Percentiles rank a stretch among this genome's conserved stretches.
These are phyloP conservation scores for Linnemannia elongata DNA, from an alignment of 192 early-diverging fungal genomes.

Conservation along the genomic window DNA sequence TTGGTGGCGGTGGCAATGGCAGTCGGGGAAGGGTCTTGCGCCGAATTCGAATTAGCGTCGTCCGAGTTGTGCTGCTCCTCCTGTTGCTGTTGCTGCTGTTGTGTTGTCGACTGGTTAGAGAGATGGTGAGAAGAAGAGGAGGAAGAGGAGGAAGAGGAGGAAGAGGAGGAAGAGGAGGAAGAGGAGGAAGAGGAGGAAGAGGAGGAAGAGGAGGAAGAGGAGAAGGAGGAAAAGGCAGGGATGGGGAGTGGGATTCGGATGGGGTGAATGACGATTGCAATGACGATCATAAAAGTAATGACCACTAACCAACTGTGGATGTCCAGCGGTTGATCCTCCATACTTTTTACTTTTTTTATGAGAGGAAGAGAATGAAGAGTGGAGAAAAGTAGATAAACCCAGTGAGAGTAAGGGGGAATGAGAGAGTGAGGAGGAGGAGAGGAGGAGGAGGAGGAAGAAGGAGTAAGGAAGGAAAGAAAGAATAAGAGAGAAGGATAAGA, in stretches of 20 bases:
- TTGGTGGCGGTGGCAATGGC: not conserved
- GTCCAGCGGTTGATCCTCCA: conserved; percentile 34
- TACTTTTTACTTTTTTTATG: not conserved
- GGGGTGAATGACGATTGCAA: conserved; percentile 73
- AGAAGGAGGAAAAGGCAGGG: not conserved
- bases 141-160: not conserved
- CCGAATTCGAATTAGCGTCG: not conserved
- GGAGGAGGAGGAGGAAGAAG: not conserved
- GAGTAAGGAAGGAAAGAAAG: not conserved
- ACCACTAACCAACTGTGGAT: conserved; percentile 74
- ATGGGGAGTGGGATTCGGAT: conserved; percentile 66
- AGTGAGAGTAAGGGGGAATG: not conserved
- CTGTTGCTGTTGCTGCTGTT: not conserved
- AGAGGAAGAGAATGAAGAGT: not conserved
- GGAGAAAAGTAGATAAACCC: not conserved
- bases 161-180: not conserved
- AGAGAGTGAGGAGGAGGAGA: not conserved
- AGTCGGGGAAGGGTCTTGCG: no score
- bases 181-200: not conserved
- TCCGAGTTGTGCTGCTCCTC: not conserved
- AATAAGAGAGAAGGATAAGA: not conserved
- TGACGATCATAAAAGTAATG: conserved; percentile 69
- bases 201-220: not conserved
- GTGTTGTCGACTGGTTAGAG: not conserved
- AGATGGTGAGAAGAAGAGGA: not conserved